Evolutionary conservation across 257 asterid genomes (phyloP).

Genomic region (Solanum stenotomum): DNA sequence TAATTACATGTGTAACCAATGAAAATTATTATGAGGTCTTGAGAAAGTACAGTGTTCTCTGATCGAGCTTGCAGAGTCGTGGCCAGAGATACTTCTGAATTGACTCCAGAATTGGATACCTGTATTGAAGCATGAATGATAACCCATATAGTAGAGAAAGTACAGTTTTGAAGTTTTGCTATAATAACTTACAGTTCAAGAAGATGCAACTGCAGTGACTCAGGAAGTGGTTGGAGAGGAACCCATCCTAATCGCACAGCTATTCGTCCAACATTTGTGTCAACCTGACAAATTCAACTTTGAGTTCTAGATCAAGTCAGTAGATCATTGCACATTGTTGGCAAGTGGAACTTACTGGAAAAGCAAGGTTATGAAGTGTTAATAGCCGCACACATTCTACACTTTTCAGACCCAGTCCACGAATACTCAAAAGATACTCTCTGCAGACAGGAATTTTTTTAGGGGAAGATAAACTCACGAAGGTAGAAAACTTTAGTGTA

Average conservation of each 20-base stretch:
- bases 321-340: constrained; percentile 7
- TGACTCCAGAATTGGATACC: constrained; percentile 86
- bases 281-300: constrained; percentile 53
- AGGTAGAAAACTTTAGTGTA: not conserved
- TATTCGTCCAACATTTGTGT: constrained; percentile 93
- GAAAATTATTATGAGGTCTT: not conserved
- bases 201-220: constrained; percentile 86
- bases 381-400: constrained; percentile 93
- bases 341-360: constrained; percentile 61
- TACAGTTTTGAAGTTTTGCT: not conserved
- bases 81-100: constrained; percentile 99
- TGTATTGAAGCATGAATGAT: constrained; percentile 27
- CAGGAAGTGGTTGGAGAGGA: constrained; percentile 97
- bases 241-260: constrained; percentile 99
- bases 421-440: constrained; percentile 79
- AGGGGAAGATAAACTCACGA: not conserved
- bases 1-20: not conserved
- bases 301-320: constrained; percentile 10
- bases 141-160: constrained; percentile 2
- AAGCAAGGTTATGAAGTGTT: constrained; percentile 89
- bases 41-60: constrained; percentile 62
- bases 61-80: constrained; percentile 90
- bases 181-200: constrained; percentile 76
- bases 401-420: constrained; percentile 90
- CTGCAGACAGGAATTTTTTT: constrained; percentile 32